Evolutionary conservation across 75 land plant species (phyloP).

Genomic region (Ceratopteris richardii): DNA sequence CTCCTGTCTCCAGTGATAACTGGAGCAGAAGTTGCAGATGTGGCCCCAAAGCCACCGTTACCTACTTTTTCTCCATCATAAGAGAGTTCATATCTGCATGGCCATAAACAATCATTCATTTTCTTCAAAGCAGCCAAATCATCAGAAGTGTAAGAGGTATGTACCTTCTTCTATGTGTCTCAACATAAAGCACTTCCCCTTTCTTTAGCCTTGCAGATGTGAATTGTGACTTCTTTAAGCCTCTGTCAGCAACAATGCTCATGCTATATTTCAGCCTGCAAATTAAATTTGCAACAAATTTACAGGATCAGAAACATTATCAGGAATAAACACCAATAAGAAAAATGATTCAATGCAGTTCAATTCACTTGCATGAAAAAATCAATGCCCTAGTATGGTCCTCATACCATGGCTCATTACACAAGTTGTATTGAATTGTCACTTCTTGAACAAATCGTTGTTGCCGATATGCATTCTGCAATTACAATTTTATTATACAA

Average conservation of each 20-base stretch:
- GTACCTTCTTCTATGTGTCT: conserved; percentile 69
- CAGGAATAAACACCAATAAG: background rate
- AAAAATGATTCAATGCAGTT: too few species aligned
- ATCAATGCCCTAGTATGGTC: too few species aligned
- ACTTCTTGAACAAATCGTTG: conserved; percentile 92
- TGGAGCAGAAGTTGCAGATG: conserved; percentile 41
- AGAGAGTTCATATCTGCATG: conserved; percentile 80
- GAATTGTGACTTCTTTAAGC: conserved; percentile 74
- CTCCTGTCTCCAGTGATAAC: conserved; percentile 28
- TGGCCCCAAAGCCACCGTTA: conserved; percentile 27
- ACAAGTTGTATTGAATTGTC: conserved; percentile 96
- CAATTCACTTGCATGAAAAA: too few species aligned
- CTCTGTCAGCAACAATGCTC: conserved; percentile 87
- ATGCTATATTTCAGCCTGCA: conserved; percentile 89
- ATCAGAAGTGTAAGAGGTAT: too few species aligned
- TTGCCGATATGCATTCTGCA: conserved; percentile 85
- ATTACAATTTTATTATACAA: background rate
- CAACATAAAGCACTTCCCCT: conserved; percentile 91
- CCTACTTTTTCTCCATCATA: conserved; percentile 60
- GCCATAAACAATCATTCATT: too few species aligned
- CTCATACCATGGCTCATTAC: conserved; percentile 92
- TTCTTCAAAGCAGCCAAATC: too few species aligned
- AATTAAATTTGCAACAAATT: background rate
- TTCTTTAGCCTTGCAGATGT: conserved; percentile 93
- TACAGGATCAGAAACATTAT: background rate